These are phyloP conservation scores for Eimeria necatrix DNA, from an alignment of 169 alveolate genomes.

Conservation along the genomic window DNA sequence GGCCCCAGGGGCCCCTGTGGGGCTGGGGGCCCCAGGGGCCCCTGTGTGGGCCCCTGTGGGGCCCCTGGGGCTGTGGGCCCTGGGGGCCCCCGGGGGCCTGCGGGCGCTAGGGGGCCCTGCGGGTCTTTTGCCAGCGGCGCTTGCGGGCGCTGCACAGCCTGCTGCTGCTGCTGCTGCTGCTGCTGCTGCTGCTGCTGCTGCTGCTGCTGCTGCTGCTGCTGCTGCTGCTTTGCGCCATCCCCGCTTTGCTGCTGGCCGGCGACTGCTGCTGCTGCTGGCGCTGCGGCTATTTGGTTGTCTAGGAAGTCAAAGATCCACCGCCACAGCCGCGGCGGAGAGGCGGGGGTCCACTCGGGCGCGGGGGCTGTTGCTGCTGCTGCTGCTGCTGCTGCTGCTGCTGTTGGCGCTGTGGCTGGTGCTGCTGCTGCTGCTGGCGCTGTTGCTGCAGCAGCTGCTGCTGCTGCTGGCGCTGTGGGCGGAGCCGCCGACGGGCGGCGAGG, in stretches of 20 bases:
- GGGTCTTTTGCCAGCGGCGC: no score
- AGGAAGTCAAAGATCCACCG: not conserved
- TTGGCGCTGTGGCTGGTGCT: not conserved
- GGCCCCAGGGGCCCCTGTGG: no score
- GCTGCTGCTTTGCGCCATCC: not conserved
- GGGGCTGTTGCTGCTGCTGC: conserved; percentile 2
- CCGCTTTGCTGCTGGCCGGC: no score
- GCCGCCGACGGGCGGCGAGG: no score
- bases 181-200: not conserved
- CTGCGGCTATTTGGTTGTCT: not conserved
- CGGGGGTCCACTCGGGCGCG: not conserved
- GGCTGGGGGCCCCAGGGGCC: no score
- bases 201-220: not conserved
- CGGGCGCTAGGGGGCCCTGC: no score
- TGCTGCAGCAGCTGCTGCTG: not conserved
- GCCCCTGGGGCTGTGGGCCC: no score
- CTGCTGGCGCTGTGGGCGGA: not conserved
- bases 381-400: not conserved
- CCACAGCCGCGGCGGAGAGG: conserved; percentile 28
- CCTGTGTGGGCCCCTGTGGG: no score
- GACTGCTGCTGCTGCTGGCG: not conserved
- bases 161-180: conserved; percentile 7
- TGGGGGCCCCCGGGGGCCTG: no score
- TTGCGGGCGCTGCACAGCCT: not conserved
- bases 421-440: not conserved